Evolutionary conservation across 2,329 filamentous ascomycete species (phyloP).

Genomic region (Apiospora aurea): DNA sequence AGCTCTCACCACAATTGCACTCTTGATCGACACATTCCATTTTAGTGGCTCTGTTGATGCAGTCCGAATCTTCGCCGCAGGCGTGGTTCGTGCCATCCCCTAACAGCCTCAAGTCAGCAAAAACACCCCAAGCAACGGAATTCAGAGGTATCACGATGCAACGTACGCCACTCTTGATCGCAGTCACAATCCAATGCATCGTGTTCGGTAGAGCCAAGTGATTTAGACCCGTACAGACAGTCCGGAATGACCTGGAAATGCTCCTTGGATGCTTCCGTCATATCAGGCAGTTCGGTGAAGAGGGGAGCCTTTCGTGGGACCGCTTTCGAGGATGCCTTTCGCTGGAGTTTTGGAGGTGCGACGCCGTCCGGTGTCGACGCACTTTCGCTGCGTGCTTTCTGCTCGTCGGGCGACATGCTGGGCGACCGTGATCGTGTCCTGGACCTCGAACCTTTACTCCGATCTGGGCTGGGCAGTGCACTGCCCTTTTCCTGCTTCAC

Average conservation of each 20-base stretch:
- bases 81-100: conserved; percentile 76
- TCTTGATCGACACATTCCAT: conserved; percentile 89
- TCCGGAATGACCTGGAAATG: conserved; percentile 83
- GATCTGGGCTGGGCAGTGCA: conserved; percentile 49
- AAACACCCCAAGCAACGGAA: conserved; percentile 30
- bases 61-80: conserved; percentile 95
- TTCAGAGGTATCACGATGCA: conserved; percentile 27
- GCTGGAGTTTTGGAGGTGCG: conserved; percentile 70
- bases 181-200: conserved; percentile 95
- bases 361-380: conserved; percentile 54
- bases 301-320: conserved; percentile 68
- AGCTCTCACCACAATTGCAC: conserved; percentile 85
- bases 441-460: conserved; percentile 49
- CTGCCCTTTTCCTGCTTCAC: conserved; percentile 48
- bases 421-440: conserved; percentile 46
- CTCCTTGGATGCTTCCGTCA: conserved; percentile 75
- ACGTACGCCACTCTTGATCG: conserved; percentile 91
- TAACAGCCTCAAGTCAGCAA: conserved; percentile 42
- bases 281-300: conserved; percentile 79
- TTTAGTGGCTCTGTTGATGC: conserved; percentile 97
- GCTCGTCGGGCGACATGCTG: conserved; percentile 52
- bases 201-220: conserved; percentile 89
- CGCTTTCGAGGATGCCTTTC: conserved; percentile 76
- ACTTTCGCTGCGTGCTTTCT: conserved; percentile 56
- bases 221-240: conserved; percentile 91